Percentiles rank a stretch among this genome's conserved stretches.
phyloP scores from a whole-genome alignment of 345 rosid genomes.

The Arabidopsis thaliana region DNA sequence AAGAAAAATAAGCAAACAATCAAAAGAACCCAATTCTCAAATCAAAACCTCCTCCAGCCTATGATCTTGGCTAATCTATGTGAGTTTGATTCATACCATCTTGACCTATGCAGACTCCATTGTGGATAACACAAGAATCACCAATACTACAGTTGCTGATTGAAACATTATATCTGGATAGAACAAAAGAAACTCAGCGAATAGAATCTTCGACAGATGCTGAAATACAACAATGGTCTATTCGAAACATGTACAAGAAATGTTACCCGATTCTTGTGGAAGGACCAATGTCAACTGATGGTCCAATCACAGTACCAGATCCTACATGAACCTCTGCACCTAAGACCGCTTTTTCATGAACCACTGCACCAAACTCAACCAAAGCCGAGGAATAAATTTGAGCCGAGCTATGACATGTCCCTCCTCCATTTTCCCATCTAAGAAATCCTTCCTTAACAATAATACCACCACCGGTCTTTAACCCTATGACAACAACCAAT shows the following conservation, averaged over 20 bases:
- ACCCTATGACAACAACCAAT: constrained; percentile 22
- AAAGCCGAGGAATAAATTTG: constrained; percentile 56
- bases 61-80: neutral
- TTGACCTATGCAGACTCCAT: constrained; percentile 89
- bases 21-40: neutral
- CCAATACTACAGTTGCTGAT: constrained; percentile 69
- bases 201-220: neutral
- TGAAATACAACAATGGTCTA: neutral
- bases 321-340: constrained; percentile 64
- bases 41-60: neutral
- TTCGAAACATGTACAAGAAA: neutral
- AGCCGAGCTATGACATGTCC: constrained; percentile 63
- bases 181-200: neutral
- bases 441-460: constrained; percentile 41
- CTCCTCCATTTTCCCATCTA: constrained; percentile 71
- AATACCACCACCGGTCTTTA: constrained; percentile 38
- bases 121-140: constrained; percentile 68
- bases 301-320: constrained; percentile 73
- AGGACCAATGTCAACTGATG: constrained; percentile 56
- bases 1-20: neutral
- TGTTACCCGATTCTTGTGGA: constrained; percentile 62
- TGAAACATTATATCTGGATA: constrained; percentile 65
- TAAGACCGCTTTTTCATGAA: constrained; percentile 58
- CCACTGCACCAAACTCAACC: constrained; percentile 64
- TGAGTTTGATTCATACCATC: constrained; percentile 54